phyloP scores from a whole-genome alignment of 1,139 yeast genomes.

The Blastobotrys malaysiensis region DNA sequence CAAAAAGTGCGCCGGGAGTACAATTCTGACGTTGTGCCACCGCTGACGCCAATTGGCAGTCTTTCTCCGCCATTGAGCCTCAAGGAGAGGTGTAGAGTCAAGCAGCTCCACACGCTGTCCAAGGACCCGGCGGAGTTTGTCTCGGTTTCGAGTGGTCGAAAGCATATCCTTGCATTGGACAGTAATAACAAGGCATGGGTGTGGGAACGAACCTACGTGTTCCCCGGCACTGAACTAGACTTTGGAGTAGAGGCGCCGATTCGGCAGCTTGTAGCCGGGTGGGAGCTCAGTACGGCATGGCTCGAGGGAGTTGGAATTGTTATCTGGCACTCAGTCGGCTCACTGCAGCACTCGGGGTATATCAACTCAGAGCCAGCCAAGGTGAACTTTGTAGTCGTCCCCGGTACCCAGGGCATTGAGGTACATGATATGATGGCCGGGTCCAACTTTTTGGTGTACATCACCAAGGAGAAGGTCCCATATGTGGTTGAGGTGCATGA shows the following conservation, averaged over 20 bases:
- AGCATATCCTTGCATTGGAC: constrained; percentile 61
- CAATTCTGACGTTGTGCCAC: not conserved
- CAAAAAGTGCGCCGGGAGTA: not conserved
- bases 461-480: constrained; percentile 44
- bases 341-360: constrained; percentile 14
- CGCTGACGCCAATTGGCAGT: constrained; percentile 9
- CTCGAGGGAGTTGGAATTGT: constrained; percentile 51
- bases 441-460: constrained; percentile 46
- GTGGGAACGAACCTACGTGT: constrained; percentile 46
- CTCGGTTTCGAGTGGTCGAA: constrained; percentile 58
- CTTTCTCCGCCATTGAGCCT: constrained; percentile 10
- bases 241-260: constrained; percentile 27
- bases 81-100: constrained; percentile 9
- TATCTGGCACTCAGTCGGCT: constrained; percentile 49
- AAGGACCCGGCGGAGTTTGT: constrained; percentile 34
- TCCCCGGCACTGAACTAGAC: constrained; percentile 43
- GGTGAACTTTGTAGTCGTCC: constrained; percentile 21
- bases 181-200: constrained; percentile 47
- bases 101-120: constrained; percentile 9
- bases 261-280: constrained; percentile 57
- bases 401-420: constrained; percentile 24
- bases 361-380: constrained; percentile 1
- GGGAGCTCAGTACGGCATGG: constrained; percentile 56
- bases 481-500: constrained; percentile 34
- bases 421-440: constrained; percentile 56